These are phyloP conservation scores for Globisporangium ultimum DNA, from an alignment of 352 stramenopile genomes.

Conservation along the genomic window DNA sequence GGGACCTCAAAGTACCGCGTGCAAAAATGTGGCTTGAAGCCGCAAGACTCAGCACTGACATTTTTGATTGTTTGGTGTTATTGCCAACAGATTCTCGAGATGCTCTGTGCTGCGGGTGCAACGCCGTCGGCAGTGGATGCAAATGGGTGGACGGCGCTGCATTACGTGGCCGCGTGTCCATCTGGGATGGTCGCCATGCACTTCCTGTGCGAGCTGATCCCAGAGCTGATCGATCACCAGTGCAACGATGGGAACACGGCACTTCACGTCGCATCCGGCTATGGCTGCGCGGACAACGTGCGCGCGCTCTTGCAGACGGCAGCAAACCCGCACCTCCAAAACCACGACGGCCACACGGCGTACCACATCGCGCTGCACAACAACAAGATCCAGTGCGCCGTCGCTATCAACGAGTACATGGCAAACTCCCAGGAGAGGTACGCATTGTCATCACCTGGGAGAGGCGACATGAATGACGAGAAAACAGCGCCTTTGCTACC, in stretches of 20 bases:
- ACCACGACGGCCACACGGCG: slow-evolving; percentile 35
- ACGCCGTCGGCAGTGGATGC: slow-evolving; percentile 31
- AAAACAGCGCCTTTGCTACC: not conserved
- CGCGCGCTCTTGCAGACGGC: slow-evolving; percentile 51
- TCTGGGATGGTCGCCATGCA: slow-evolving; percentile 35
- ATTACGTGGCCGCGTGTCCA: slow-evolving; percentile 53
- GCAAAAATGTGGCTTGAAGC: too few species aligned
- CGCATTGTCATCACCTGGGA: not conserved
- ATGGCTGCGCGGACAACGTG: slow-evolving; percentile 48
- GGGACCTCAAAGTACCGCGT: slow-evolving; percentile 30
- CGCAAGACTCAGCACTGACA: too few species aligned
- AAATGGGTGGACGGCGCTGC: slow-evolving; percentile 61
- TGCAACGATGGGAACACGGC: slow-evolving; percentile 57
- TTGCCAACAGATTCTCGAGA: slow-evolving; percentile 35
- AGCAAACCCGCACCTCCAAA: slow-evolving; percentile 42
- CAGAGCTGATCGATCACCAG: slow-evolving; percentile 42
- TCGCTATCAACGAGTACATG: slow-evolving; percentile 57
- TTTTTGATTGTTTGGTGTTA: too few species aligned
- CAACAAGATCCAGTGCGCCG: slow-evolving; percentile 54
- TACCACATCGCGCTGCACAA: slow-evolving; percentile 56
- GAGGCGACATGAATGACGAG: not conserved
- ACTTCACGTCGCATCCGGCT: slow-evolving; percentile 59
- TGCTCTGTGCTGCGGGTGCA: slow-evolving; percentile 40
- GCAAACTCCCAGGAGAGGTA: slow-evolving; percentile 25
- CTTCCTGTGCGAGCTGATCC: slow-evolving; percentile 51